Conservation (phyloP, 805 yeast species). For the Sugiyamaella valdiviana region DNA sequence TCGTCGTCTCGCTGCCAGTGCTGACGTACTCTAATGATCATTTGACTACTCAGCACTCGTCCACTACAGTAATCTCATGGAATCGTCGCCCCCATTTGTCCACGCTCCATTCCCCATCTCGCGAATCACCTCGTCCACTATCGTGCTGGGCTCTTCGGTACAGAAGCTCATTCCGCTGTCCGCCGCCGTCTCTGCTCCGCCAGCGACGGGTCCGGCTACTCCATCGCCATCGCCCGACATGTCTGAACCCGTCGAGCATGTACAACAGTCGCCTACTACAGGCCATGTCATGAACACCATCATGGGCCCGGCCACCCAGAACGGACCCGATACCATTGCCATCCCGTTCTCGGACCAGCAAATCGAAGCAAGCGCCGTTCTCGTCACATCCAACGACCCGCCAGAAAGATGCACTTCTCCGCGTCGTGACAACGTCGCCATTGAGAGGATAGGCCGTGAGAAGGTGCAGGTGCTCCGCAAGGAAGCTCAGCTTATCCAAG, state of each 20-base stretch:
- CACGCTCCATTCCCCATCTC: constrained; percentile 19
- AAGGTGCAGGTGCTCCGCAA: constrained; percentile 24
- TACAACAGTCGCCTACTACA: background rate
- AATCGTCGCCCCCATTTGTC: constrained; percentile 10
- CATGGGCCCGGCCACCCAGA: constrained; percentile 10
- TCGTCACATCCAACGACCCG: constrained; percentile 14
- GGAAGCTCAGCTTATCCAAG: constrained; percentile 35
- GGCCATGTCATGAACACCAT: background rate
- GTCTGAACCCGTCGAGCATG: background rate
- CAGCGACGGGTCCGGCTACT: background rate
- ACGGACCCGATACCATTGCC: constrained; percentile 10
- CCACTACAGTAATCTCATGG: background rate
- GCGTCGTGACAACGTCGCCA: constrained; percentile 22
- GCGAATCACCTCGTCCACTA: constrained; percentile 21
- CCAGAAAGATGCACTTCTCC: constrained; percentile 25
- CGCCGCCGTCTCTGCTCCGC: background rate
- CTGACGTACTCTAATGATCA: background rate
- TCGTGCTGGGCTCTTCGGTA: constrained; percentile 18
- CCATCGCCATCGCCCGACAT: background rate
- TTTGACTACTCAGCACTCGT: background rate
- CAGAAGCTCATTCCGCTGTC: background rate
- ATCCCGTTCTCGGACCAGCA: constrained; percentile 14
- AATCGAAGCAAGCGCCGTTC: constrained; percentile 9
- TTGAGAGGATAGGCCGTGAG: constrained; percentile 24
- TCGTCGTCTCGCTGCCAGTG: background rate